Conservation (phyloP, 805 yeast genomes). For the Kluyveromyces lactis region DNA sequence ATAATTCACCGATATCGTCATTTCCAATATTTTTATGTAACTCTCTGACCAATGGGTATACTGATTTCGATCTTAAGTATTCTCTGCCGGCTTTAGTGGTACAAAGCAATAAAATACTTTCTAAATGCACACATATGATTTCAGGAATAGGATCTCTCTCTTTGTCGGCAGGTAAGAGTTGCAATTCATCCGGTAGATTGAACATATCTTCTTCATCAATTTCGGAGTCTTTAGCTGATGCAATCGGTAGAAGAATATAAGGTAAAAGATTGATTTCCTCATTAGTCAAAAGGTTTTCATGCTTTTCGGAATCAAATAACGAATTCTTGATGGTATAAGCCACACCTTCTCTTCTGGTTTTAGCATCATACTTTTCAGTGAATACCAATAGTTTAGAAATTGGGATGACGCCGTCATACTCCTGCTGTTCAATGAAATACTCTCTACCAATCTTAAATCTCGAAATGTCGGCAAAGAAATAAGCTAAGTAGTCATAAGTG, state of each 20-base stretch:
- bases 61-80: slow-evolving; percentile 67
- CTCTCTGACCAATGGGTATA: slow-evolving; percentile 81
- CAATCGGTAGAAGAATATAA: slow-evolving; percentile 71
- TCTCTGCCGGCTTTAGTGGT: slow-evolving; percentile 71
- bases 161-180: slow-evolving; percentile 67
- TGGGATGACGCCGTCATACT: slow-evolving; percentile 70
- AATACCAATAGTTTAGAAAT: slow-evolving; percentile 73
- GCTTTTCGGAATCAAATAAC: slow-evolving; percentile 69
- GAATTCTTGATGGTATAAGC: slow-evolving; percentile 89
- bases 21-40: slow-evolving; percentile 53
- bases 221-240: slow-evolving; percentile 61
- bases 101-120: slow-evolving; percentile 69
- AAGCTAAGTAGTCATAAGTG: slow-evolving; percentile 73
- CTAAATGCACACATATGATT: slow-evolving; percentile 65
- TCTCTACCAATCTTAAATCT: slow-evolving; percentile 66
- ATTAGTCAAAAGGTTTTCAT: slow-evolving; percentile 49
- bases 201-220: slow-evolving; percentile 79
- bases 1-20: slow-evolving; percentile 51
- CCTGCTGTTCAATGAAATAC: slow-evolving; percentile 66
- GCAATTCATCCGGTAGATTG: slow-evolving; percentile 82
- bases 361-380: slow-evolving; percentile 71
- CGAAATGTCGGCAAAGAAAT: slow-evolving; percentile 84
- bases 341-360: slow-evolving; percentile 81
- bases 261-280: slow-evolving; percentile 68
- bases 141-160: slow-evolving; percentile 62